A percentile compares a stretch with the other conserved stretches of the same genome.
Conservation (phyloP, 331 rosid genomes). For the Pyracantha coccinea region DNA sequence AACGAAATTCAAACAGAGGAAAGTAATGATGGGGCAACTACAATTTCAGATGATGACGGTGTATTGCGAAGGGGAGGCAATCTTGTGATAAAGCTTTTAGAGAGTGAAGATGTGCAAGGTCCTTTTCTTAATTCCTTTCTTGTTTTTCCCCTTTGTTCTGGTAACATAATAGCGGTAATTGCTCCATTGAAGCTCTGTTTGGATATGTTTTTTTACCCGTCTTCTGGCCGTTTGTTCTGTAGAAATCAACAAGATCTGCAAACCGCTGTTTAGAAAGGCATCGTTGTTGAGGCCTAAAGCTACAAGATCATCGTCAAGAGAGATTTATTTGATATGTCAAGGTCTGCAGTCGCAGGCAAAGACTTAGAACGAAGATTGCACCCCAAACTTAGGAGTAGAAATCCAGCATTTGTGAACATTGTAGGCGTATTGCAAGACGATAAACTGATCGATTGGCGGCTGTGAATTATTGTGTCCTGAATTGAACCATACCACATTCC, state of each 20-base stretch:
- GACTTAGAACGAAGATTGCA: not conserved
- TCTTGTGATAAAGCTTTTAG: conserved; percentile 78
- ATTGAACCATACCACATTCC: too few species aligned
- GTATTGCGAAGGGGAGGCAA: conserved; percentile 61
- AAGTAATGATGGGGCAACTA: conserved; percentile 9
- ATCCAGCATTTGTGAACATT: too few species aligned
- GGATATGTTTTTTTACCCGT: not conserved
- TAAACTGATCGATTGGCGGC: too few species aligned
- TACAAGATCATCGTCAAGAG: conserved; percentile 84
- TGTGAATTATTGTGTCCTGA: too few species aligned
- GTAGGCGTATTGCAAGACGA: too few species aligned
- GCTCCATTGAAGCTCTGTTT: not conserved
- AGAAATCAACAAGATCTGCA: conserved; percentile 65
- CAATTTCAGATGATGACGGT: conserved; percentile 28
- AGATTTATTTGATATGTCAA: conserved; percentile 88
- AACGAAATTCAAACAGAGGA: conserved; percentile 19
- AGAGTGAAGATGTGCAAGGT: conserved; percentile 90
- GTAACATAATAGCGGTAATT: not conserved
- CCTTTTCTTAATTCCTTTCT: not conserved
- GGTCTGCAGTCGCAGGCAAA: conserved; percentile 37
- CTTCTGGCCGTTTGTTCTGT: conserved; percentile 13
- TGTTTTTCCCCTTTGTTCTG: not conserved
- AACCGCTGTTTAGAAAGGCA: conserved; percentile 67
- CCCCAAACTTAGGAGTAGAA: not conserved
- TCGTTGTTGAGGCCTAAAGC: conserved; percentile 95